Base-by-base conservation (phyloP, 2,329 filamentous ascomycete genomes). In the Monilinia laxa region DNA sequence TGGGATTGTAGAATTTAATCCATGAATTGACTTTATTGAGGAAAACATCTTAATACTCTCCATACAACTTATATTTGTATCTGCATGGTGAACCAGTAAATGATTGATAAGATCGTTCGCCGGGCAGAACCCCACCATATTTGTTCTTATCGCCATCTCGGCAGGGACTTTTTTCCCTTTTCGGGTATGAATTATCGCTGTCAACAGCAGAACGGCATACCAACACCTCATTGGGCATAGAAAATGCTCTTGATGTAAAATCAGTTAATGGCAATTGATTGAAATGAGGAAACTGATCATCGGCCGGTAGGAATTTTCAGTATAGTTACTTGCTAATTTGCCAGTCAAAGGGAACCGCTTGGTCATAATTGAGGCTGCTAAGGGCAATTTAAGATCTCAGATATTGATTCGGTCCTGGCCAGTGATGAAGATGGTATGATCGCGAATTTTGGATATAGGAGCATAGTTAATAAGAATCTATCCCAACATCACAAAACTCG, bases 91-190 rank as follows among this genome's bases (percentile, higher is more conserved):
- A 60, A 60, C 23, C 4, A 6, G 7, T 20, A 28, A 62, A 38
- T n/a, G n/a, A 28, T 20, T 14, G 45, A 42, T 38, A 56, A 64
- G 52, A 38, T 53, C 11, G 31, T 20, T 66, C 52, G 66, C 67
- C 66, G 66, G 70, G 64, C 64, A 56, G 23, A 68, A 59, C 70
- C 68, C 71, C 67, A 56, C 66, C 62, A 68, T 67, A 60, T 59
- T 49, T 25, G 40, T 58, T 64, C 71, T 73, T 72, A 72, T 73
- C 73, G 69, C 47, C 14, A n/a, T 10, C 12, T 42, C 2, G 12
- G 14, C 40, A 14, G 67, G 73, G 73, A 74, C 57, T 68, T 70
- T 70, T 72, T 74, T 57, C 62, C 73, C 72, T 11, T 45, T 69
- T 75, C 68, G 62, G 73, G 73, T 56, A 70, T 73, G 65, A 54